These are phyloP conservation scores for Crithidia fasciculata DNA, from an alignment of 208 protist genomes.

Conservation along the genomic window DNA sequence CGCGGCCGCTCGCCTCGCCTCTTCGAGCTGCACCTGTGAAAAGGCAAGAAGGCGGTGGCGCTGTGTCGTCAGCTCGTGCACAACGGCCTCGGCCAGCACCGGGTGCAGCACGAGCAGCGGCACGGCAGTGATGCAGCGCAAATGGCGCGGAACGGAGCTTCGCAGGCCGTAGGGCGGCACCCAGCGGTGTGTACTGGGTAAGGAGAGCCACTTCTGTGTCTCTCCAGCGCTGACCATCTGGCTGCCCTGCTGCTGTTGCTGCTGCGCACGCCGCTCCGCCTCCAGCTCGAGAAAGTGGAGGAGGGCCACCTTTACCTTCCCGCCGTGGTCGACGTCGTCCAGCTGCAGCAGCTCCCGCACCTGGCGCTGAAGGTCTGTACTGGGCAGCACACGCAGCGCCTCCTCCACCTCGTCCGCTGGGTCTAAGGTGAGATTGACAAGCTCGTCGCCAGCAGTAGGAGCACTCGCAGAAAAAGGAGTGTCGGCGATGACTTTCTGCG, in stretches of 20 bases:
- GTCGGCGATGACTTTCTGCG: background rate
- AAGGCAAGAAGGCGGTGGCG: slow-evolving; percentile 44
- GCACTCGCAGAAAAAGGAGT: background rate
- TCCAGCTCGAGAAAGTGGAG: slow-evolving; percentile 35
- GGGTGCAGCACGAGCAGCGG: slow-evolving; percentile 54
- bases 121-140: slow-evolving; percentile 38
- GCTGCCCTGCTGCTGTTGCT: background rate
- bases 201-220: slow-evolving; percentile 8
- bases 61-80: slow-evolving; percentile 68
- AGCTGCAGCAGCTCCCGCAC: slow-evolving; percentile 43
- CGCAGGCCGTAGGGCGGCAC: slow-evolving; percentile 43
- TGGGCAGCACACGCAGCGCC: slow-evolving; percentile 17
- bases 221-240: background rate
- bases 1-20: background rate
- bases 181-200: slow-evolving; percentile 33
- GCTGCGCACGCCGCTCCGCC: background rate
- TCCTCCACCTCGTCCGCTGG: slow-evolving; percentile 14
- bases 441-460: background rate
- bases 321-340: slow-evolving; percentile 28
- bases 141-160: slow-evolving; percentile 50
- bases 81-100: slow-evolving; percentile 68
- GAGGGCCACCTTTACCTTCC: slow-evolving; percentile 35
- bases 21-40: slow-evolving; percentile 18
- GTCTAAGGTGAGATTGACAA: background rate
- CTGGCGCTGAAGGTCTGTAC: slow-evolving; percentile 32